Percentiles rank a stretch among this genome's conserved stretches.
These are phyloP conservation scores for Colletotrichum camelliae DNA, from an alignment of 2,329 filamentous ascomycete genomes.

Conservation along the genomic window DNA sequence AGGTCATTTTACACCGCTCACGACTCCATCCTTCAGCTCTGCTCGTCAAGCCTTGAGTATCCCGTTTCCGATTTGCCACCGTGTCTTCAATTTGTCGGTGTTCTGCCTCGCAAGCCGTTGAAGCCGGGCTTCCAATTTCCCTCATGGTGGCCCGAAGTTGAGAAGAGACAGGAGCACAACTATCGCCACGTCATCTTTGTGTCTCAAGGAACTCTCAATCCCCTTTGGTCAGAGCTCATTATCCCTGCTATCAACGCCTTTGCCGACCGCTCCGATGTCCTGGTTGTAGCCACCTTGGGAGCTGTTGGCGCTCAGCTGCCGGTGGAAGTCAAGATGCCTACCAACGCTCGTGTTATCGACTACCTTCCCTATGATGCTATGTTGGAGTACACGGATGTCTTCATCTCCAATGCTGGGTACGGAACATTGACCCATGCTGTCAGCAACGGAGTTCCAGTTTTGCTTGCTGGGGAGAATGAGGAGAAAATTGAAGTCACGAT, in stretches of 20 bases:
- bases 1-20: constrained; percentile 20
- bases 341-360: constrained; percentile 49
- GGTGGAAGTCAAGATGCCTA: constrained; percentile 25
- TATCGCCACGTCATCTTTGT: constrained; percentile 43
- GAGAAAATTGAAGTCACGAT: constrained; percentile 47
- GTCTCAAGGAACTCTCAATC: constrained; percentile 51
- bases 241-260: constrained; percentile 50
- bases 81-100: constrained; percentile 49
- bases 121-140: constrained; percentile 38
- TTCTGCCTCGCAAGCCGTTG: constrained; percentile 36
- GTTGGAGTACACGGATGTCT: constrained; percentile 47
- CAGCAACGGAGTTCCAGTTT: constrained; percentile 50
- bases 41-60: constrained; percentile 44
- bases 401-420: constrained; percentile 56
- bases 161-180: constrained; percentile 15
- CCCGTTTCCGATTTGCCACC: constrained; percentile 38
- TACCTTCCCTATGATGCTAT: constrained; percentile 55
- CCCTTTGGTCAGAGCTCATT: constrained; percentile 45
- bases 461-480: constrained; percentile 46
- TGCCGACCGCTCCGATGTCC: constrained; percentile 39
- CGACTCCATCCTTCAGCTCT: constrained; percentile 42
- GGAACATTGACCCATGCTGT: constrained; percentile 51
- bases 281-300: constrained; percentile 38
- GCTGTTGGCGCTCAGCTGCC: constrained; percentile 24
- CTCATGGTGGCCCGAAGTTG: constrained; percentile 50